These are phyloP conservation scores for Starmerella scarabaei DNA, from an alignment of 805 yeast species.

Conservation along the genomic window DNA sequence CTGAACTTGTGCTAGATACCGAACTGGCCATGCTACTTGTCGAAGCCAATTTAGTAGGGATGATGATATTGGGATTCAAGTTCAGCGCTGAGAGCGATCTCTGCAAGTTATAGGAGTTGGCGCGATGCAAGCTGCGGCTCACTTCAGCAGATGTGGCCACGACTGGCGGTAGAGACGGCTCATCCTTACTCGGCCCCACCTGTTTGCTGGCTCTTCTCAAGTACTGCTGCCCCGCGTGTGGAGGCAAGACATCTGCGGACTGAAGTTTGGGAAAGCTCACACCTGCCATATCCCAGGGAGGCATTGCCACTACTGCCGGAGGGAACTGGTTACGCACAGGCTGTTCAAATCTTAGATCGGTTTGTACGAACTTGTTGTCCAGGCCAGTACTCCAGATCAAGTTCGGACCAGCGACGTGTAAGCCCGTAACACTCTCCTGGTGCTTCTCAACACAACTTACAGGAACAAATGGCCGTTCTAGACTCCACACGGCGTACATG, in stretches of 20 bases:
- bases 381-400: constrained; percentile 39
- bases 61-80: background rate
- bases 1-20: constrained; percentile 1
- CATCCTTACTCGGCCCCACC: too few species aligned
- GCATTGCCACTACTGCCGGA: constrained; percentile 46
- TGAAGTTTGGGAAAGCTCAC: constrained; percentile 7
- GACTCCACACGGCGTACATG: constrained; percentile 15
- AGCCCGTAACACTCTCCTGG: constrained; percentile 40
- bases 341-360: constrained; percentile 35
- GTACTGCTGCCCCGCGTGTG: background rate
- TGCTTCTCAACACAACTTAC: constrained; percentile 40
- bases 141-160: background rate
- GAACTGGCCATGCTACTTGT: background rate
- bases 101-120: background rate
- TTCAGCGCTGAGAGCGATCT: background rate
- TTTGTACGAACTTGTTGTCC: constrained; percentile 38
- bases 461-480: constrained; percentile 59
- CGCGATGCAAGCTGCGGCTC: background rate
- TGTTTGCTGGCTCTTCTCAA: background rate
- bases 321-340: constrained; percentile 40
- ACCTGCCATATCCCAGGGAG: constrained; percentile 26
- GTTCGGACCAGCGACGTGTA: constrained; percentile 22
- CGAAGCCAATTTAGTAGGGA: background rate
- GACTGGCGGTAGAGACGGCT: background rate
- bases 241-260: background rate